Percentiles rank a stretch among this genome's conserved stretches.
Evolutionary conservation across 2,329 filamentous ascomycete genomes (phyloP).

Genomic region (Botrytis fragariae): DNA sequence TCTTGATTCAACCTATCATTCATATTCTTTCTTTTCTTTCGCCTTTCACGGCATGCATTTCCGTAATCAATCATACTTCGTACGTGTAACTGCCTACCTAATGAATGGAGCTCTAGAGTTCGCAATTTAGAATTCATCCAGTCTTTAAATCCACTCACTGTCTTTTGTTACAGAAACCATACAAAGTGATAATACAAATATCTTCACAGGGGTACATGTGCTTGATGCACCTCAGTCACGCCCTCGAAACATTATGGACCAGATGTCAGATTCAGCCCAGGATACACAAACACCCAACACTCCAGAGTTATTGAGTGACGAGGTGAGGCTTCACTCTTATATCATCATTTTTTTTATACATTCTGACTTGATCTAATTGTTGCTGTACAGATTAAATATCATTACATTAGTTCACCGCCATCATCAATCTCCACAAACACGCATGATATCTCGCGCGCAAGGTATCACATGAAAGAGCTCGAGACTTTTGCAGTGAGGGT

Average conservation of each 20-base stretch:
- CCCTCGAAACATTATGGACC: constrained; percentile 16
- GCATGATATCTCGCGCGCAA: constrained; percentile 24
- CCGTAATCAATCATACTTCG: background rate
- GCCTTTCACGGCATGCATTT: constrained; percentile 10
- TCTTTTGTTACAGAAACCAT: background rate
- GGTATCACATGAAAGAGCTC: constrained; percentile 25
- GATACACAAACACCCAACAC: constrained; percentile 20
- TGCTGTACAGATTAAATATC: background rate
- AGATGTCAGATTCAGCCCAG: constrained; percentile 15
- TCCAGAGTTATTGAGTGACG: constrained; percentile 19
- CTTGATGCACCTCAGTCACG: constrained; percentile 18
- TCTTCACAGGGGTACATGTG: constrained; percentile 22
- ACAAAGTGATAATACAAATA: constrained; percentile 9
- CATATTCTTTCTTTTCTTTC: constrained; percentile 8
- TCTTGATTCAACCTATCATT: constrained; percentile 13
- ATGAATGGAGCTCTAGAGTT: constrained; percentile 12
- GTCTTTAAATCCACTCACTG: constrained; percentile 6
- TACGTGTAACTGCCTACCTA: constrained; percentile 17
- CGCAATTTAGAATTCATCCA: background rate
- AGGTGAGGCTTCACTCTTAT: constrained; percentile 15
- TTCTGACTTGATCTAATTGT: constrained; percentile 9
- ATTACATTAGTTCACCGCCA: constrained; percentile 19
- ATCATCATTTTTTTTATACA: background rate
- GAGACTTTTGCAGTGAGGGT: constrained; percentile 23
- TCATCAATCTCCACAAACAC: constrained; percentile 22